Evolutionary conservation across 352 stramenopile species (phyloP).

Genomic region (Globisporangium mamillatum): DNA sequence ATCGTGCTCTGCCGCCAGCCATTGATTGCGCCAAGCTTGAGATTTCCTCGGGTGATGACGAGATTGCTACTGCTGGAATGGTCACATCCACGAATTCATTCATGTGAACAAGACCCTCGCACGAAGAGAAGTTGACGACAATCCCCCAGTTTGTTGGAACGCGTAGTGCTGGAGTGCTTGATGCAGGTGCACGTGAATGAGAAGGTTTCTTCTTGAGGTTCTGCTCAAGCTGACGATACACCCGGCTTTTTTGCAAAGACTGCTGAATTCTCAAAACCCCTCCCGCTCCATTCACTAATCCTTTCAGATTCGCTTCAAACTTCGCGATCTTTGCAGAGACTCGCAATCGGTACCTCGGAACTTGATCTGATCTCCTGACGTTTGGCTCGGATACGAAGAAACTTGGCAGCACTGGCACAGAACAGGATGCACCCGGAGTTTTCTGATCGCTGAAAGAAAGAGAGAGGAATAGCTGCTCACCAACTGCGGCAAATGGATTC

Average conservation of each 20-base stretch:
- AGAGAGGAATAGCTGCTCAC: constrained; percentile 11
- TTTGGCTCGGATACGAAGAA: constrained; percentile 3
- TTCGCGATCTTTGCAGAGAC: constrained; percentile 1
- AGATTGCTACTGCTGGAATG: constrained; percentile 12
- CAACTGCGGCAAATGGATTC: neutral
- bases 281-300: neutral
- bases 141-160: constrained; percentile 12
- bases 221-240: neutral
- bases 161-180: neutral
- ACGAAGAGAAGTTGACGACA: neutral
- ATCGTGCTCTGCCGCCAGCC: constrained; percentile 1
- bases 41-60: neutral
- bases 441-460: constrained; percentile 9
- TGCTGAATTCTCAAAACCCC: neutral
- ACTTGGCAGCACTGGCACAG: constrained; percentile 9
- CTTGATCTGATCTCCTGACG: neutral
- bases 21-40: neutral
- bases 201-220: neutral
- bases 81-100: constrained; percentile 15
- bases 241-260: neutral
- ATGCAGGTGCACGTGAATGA: neutral
- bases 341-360: constrained; percentile 8
- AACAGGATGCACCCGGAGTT: constrained; percentile 2
- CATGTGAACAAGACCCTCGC: constrained; percentile 1
- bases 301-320: constrained; percentile 13